Conservation (phyloP, 2,329 filamentous ascomycete genomes). For the Colletotrichum sp. region DNA sequence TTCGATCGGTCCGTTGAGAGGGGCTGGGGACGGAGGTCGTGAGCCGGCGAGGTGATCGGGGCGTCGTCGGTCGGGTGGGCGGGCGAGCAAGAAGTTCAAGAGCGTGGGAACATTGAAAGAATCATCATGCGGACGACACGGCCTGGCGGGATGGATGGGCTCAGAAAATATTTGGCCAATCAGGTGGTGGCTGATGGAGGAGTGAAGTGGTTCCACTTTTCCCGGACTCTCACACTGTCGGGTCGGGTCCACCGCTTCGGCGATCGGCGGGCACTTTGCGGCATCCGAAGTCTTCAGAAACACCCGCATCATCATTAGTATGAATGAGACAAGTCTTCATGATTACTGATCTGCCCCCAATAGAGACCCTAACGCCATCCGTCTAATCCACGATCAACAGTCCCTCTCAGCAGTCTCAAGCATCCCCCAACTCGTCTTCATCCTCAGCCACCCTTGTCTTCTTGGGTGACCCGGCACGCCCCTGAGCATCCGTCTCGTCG, state of each 20-base stretch:
- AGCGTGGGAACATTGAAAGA: background rate
- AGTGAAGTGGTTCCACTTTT: background rate
- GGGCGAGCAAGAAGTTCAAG: background rate
- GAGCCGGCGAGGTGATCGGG: background rate
- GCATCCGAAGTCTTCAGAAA: background rate
- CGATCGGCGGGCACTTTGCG: background rate
- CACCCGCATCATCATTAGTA: background rate
- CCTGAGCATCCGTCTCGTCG: background rate
- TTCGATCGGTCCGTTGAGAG: background rate
- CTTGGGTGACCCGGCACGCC: background rate
- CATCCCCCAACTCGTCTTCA: background rate
- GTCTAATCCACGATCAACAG: background rate
- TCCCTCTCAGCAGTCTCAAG: background rate
- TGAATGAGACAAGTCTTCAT: background rate
- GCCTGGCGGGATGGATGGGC: background rate
- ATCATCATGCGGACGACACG: background rate
- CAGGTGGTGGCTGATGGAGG: background rate
- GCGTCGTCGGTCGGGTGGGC: background rate
- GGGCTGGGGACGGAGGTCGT: background rate
- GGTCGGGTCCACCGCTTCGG: background rate
- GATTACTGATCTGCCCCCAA: background rate
- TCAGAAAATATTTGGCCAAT: conserved; percentile 12
- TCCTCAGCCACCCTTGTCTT: background rate
- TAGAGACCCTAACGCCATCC: background rate
- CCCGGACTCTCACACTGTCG: background rate